Evolutionary conservation across 2,329 filamentous ascomycete genomes (phyloP).

Genomic region (Sporothrix mexicana): DNA sequence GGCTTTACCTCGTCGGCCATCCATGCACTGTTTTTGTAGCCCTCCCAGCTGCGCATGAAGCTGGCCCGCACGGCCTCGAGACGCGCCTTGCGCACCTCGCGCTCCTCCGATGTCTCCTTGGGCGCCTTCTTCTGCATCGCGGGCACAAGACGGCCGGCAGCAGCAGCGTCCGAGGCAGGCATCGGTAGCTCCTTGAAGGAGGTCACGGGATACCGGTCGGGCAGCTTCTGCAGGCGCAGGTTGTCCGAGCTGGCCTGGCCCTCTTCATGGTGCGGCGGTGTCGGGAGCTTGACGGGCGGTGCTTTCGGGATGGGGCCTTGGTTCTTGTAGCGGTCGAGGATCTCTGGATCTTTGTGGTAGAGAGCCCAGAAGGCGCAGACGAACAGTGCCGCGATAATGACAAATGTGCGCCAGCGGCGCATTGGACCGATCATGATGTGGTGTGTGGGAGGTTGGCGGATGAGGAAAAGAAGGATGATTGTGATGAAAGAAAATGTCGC

Average conservation of each 20-base stretch:
- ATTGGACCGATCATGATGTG: conserved; percentile 34
- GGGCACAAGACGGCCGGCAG: conserved; percentile 53
- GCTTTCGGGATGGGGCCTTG: conserved; percentile 21
- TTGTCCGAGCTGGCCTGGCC: not conserved
- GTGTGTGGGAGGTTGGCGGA: not conserved
- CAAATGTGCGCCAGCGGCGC: conserved; percentile 38
- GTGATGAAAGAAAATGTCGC: not conserved
- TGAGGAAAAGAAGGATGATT: not conserved
- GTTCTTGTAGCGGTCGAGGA: conserved; percentile 34
- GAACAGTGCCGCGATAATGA: conserved; percentile 31
- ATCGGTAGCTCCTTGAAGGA: conserved; percentile 47
- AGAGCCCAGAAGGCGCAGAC: conserved; percentile 30
- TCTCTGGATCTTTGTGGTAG: conserved; percentile 26
- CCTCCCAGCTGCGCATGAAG: conserved; percentile 62
- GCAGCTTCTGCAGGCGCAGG: conserved; percentile 43
- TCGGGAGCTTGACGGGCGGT: conserved; percentile 30
- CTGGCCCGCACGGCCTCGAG: conserved; percentile 55
- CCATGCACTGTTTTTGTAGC: conserved; percentile 69
- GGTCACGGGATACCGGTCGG: conserved; percentile 46
- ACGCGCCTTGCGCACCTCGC: conserved; percentile 48
- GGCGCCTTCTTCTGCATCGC: conserved; percentile 65
- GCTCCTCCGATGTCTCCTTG: conserved; percentile 48
- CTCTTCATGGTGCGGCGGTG: conserved; percentile 13
- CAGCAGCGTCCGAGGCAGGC: conserved; percentile 47
- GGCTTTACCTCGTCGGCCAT: conserved; percentile 67